phyloP scores from a whole-genome alignment of 1,284 basidiomycete genomes.

The Papiliotrema flavescens region DNA sequence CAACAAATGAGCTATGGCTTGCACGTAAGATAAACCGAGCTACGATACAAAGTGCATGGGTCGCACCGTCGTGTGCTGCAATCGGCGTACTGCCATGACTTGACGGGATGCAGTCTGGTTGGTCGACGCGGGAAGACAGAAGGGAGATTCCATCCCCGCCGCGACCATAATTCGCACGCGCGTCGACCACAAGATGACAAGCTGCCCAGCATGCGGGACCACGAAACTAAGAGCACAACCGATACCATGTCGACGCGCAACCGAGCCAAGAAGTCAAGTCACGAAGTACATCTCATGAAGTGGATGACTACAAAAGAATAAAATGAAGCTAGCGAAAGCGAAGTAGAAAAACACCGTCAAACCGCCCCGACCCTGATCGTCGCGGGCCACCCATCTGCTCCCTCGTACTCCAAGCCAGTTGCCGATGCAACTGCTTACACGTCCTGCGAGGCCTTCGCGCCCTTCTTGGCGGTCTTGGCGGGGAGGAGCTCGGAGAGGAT shows the following conservation, averaged over 20 bases:
- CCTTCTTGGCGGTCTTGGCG: conserved; percentile 54
- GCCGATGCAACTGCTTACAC: conserved; percentile 22
- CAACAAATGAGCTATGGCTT: too few relatives aligned
- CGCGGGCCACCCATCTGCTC: too few relatives aligned
- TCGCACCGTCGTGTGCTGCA: too few relatives aligned
- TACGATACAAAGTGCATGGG: too few relatives aligned
- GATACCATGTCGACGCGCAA: background rate
- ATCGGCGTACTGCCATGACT: too few relatives aligned
- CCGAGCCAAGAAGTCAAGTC: background rate
- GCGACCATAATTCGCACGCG: too few relatives aligned
- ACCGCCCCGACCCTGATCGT: background rate
- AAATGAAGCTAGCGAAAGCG: conserved; percentile 36
- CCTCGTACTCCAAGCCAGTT: background rate
- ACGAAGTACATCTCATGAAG: conserved; percentile 7
- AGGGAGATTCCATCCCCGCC: too few relatives aligned
- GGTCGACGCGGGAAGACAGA: too few relatives aligned
- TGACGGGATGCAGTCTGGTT: too few relatives aligned
- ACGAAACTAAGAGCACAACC: background rate
- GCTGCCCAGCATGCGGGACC: too few relatives aligned
- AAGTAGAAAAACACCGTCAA: conserved; percentile 7
- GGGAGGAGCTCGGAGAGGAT: conserved; percentile 66
- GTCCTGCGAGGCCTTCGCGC: conserved; percentile 44
- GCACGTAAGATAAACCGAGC: too few relatives aligned
- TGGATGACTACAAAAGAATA: conserved; percentile 18
- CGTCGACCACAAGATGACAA: background rate